phyloP scores from a whole-genome alignment of 441 rosid species.

The Euphorbia celastroides region DNA sequence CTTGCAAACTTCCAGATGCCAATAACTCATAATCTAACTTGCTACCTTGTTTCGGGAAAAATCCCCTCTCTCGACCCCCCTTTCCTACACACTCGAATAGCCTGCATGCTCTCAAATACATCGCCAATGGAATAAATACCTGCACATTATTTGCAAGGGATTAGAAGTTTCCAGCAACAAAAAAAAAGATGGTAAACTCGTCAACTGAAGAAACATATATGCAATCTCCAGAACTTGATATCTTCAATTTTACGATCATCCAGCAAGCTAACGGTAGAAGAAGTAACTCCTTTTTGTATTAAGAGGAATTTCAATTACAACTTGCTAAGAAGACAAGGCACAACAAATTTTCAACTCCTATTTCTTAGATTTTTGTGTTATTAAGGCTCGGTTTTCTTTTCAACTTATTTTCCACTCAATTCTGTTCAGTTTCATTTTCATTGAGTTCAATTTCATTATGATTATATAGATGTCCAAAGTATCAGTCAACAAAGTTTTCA shows the following conservation, averaged over 20 bases:
- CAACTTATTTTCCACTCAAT: no score
- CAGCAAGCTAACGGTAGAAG: background rate
- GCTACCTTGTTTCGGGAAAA: slow-evolving; percentile 42
- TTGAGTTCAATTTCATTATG: no score
- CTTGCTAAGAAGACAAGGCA: background rate
- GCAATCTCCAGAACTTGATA: background rate
- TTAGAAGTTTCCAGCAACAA: slow-evolving; percentile 5
- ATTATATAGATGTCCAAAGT: no score
- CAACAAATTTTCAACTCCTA: background rate
- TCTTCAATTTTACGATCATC: background rate
- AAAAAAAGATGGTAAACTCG: background rate
- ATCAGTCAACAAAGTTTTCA: no score
- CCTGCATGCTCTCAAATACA: slow-evolving; percentile 38
- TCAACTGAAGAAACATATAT: background rate
- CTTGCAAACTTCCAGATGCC: slow-evolving; percentile 47
- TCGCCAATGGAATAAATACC: slow-evolving; percentile 59
- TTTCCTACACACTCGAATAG: slow-evolving; percentile 51
- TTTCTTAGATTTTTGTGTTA: background rate
- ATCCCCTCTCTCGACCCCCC: slow-evolving; percentile 30
- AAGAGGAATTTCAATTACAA: background rate
- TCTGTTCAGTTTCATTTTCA: no score
- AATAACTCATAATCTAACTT: slow-evolving; percentile 47
- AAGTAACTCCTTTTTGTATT: no score
- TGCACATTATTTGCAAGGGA: slow-evolving; percentile 18
- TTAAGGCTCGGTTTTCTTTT: no score